Base-by-base conservation (phyloP, 768 basidiomycete species). In the Mycena maculata region DNA sequence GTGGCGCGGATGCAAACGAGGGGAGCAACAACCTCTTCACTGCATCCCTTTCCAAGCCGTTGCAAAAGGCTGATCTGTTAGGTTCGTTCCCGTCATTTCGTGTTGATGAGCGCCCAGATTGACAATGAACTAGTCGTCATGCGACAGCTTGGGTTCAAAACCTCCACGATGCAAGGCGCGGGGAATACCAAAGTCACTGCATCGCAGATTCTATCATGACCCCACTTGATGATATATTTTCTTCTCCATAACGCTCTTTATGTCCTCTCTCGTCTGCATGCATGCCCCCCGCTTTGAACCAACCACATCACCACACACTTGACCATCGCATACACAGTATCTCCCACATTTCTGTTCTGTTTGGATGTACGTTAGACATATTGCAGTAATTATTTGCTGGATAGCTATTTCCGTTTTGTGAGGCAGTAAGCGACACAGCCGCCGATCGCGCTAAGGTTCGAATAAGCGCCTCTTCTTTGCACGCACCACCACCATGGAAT, bases 121-220 rank as follows among this genome's bases (percentile, higher is more conserved):
- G 49, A 30, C 67, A 42, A 10, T 60, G n/a, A 36, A 4, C 6
- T 53, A 80, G 86, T 84, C 59, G 87, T 86, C 61, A 91, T 98
- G 88, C 90, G 91, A 42, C 90, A 93, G 74, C 85, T 98, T 63
- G 96, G 96, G 28, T 97, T 98, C 86, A 95, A 90, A 85, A 94
- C 92, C 25, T 88, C 92, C 20, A 88, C 92, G 18, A 84, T 88
- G 69, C 90, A 86, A 71, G 89, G 85, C 39, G 82, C 84, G 52
- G 80, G 81, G 44, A 76, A 84, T 53, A 81, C 84, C 39, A 89
- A 88, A 80, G 80, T 89, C 63, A 85, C 86, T 64, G 77, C 86
- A 39, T 74, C 79, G 42, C 77, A 77, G 56, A 72, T 62, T 69
- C 67, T 73, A 70, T 80, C 77, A 80, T 84, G 78, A 84, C 72